Base-by-base conservation (phyloP, 805 yeast genomes). In the Yamadazyma paraphyllophila region DNA sequence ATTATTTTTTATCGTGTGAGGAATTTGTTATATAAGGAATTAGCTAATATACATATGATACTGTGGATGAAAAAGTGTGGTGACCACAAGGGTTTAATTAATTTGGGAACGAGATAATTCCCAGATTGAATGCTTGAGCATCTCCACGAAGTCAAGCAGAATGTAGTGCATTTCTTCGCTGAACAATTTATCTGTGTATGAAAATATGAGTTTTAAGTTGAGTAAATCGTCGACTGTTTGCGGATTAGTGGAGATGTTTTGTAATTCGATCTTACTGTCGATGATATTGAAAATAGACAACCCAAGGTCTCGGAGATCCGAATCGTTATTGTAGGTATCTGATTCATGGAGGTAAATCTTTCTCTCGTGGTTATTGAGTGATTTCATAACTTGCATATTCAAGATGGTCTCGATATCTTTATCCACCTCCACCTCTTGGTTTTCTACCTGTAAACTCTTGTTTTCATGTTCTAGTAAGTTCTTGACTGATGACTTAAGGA, bases 151-250 rank as follows among this genome's bases (percentile, higher is more conserved):
- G 41, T 74, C 78, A 10, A 71, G 52, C 12, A 72, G 68, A 37
- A 83, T 55, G 52, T 74, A 81, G 47, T 67, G 68, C 52, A 75
- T 57, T 4, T 70, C 70, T 27, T 63, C 66, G 12, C 36, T 40
- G 29, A 44, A 39, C 9, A 46, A 20, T 16, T 35, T 43, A 29
- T 84, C 88, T 34, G 78, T 73, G 63, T 71, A 85, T 12, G 82
- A 77, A 63, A 85, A 82, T 7, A 85, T 61, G 41, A 85, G 59
- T 48, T 77, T 76, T 47, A 85, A 61, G 53, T 81, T 83, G 83
- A 87, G 80, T 43, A 85, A 61, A 44, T 83, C 87, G 39, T 82
- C 83, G 3, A 70, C 51, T 1, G 62, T 57, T 10, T 49, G 43
- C 0, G 85, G 83, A 1, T 54, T 51, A 3, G 47, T 46, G 1